phyloP scores from a whole-genome alignment of 139 green algal genomes.

The Asterochloris erici region DNA sequence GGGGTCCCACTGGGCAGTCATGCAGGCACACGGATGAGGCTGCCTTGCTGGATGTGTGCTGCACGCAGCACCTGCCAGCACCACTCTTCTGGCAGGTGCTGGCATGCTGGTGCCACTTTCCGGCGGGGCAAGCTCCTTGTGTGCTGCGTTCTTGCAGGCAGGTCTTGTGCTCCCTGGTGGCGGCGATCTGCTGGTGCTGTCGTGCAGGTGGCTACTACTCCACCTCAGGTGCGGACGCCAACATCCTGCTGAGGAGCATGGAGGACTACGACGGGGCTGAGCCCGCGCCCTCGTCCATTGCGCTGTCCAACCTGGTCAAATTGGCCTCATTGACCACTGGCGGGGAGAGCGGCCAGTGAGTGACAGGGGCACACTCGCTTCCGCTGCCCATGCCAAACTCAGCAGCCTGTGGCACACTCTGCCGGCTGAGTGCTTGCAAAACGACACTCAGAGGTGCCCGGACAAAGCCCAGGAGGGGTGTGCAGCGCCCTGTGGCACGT shows the following conservation, averaged over 20 bases:
- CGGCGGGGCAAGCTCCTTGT: too few relatives aligned
- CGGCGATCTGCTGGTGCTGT: too few relatives aligned
- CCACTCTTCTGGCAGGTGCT: too few relatives aligned
- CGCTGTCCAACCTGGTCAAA: constrained; percentile 62
- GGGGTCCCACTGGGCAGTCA: too few relatives aligned
- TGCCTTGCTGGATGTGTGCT: too few relatives aligned
- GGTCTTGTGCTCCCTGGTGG: too few relatives aligned
- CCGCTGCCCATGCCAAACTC: neutral
- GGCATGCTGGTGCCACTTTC: too few relatives aligned
- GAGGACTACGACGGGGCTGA: constrained; percentile 87
- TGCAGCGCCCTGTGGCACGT: neutral
- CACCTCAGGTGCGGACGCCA: constrained; percentile 47
- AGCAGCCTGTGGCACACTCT: neutral
- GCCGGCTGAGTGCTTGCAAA: neutral
- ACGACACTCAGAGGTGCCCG: neutral
- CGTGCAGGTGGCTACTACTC: constrained; percentile 67
- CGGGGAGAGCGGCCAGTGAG: neutral
- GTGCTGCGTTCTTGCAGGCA: too few relatives aligned
- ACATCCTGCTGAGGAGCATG: constrained; percentile 65
- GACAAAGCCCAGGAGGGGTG: neutral
- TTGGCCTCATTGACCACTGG: constrained; percentile 41
- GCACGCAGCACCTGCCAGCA: too few relatives aligned
- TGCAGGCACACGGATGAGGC: too few relatives aligned
- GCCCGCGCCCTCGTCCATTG: constrained; percentile 70
- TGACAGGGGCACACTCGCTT: neutral